Evolutionary conservation across 2,329 filamentous ascomycete genomes (phyloP), one percentile per base, ranked within the genome.

Genomic region (Colletotrichum sp.): DNA sequence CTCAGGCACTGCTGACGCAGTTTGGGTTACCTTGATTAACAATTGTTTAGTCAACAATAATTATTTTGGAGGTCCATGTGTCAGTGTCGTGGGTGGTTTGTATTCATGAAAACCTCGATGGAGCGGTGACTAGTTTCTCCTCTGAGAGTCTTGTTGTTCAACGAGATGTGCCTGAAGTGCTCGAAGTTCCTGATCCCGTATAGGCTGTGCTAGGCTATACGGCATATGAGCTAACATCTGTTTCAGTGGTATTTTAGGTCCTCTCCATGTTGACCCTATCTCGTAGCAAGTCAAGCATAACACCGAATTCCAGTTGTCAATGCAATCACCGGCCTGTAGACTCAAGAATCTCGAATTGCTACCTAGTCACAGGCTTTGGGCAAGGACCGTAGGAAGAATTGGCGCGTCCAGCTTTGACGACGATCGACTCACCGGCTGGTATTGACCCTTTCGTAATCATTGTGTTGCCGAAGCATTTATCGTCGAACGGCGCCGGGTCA

Each of bases 1-100:
- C 69, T 5, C 28, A 65, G 28, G 63, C 69, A 4, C 5, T 73
- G 18, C 26, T 75, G 43, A 73, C 73, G 1, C 63, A 75, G 32
- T 75, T 75, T 26, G 56, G 73, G 1, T 3, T 73, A 3, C 52
- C 52, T 0, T 68, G 36, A 32, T 36, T 14, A 34, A 34, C 12
- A 34, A 3, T 34, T 34, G 32, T 34, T 1, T 34, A 6, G 32
- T 13, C 1, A 34, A 34, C 32, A 34, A 3, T 3, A 34, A 5
- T 34, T 34, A 34, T 34, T 34, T 10, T 3, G 32, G 32, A 12
- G 32, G 32, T 34, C 6, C 34, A 36, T 36, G 34, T 36, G 34
- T 36, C 34, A 36, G 2, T 14, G 6, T 14, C 3, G 32, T 13
- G 6, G 34, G n/a, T 55, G n/a, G 10, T 7, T 0, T 24, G n/a